Conservation (phyloP, 352 stramenopile species). For the Globisporangium alternatum region DNA sequence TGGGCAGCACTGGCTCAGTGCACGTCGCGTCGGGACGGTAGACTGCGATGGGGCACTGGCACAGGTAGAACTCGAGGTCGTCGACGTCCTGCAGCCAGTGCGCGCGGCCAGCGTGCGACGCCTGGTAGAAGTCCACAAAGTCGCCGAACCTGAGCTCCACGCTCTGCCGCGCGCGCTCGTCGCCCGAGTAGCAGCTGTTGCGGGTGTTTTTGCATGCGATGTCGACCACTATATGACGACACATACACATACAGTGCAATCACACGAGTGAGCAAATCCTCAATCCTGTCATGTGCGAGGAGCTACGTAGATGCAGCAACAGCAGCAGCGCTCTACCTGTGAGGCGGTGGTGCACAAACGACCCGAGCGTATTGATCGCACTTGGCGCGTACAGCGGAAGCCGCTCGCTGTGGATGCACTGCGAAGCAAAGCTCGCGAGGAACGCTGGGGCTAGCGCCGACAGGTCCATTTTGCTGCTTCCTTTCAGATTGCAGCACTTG, state of each 20-base stretch:
- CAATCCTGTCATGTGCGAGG: not conserved
- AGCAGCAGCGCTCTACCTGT: conserved; percentile 25
- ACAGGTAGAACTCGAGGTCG: conserved; percentile 81
- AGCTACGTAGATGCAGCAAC: not conserved
- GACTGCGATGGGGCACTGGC: conserved; percentile 74
- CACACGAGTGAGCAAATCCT: not conserved
- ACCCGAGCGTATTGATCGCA: conserved; percentile 20
- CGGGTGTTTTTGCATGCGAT: conserved; percentile 62
- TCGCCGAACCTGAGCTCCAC: conserved; percentile 81
- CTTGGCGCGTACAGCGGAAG: conserved; percentile 29
- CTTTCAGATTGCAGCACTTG: not conserved
- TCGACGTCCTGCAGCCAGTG: conserved; percentile 76
- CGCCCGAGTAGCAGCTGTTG: conserved; percentile 52
- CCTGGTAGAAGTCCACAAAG: conserved; percentile 73
- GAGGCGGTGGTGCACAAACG: conserved; percentile 29
- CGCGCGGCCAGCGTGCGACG: conserved; percentile 25
- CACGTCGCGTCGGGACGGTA: conserved; percentile 45
- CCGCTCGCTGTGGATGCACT: conserved; percentile 27
- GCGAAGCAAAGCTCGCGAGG: conserved; percentile 28
- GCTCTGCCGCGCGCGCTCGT: conserved; percentile 56
- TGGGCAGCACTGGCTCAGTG: conserved; percentile 35
- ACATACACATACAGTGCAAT: not conserved
- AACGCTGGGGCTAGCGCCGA: conserved; percentile 18
- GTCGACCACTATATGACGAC: conserved; percentile 54
- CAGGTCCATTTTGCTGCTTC: conserved; percentile 3